phyloP scores from a whole-genome alignment of 176 grass and related monocot species.

The Thalia dealbata region DNA sequence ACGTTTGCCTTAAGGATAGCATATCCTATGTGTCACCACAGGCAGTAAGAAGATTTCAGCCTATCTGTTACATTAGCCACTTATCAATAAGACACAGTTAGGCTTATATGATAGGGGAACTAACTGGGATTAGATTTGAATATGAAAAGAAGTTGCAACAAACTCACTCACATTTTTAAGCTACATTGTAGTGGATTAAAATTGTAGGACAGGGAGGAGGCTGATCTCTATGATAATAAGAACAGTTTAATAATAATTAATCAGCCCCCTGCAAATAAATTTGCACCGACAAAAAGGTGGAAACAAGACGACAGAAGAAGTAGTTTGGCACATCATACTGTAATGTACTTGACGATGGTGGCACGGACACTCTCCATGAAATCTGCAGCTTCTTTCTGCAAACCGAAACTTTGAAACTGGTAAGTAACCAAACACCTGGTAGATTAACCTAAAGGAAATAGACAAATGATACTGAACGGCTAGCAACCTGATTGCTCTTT shows the following conservation, averaged over 20 bases:
- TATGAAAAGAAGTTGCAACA: too few relatives aligned
- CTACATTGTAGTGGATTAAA: too few relatives aligned
- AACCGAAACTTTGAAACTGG: not conserved
- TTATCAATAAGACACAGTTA: too few relatives aligned
- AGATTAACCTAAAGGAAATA: not conserved
- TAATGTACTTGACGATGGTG: conserved; percentile 80
- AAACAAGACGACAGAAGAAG: not conserved
- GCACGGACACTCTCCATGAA: conserved; percentile 77
- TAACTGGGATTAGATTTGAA: too few relatives aligned
- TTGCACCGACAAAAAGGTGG: too few relatives aligned
- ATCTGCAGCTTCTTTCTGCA: conserved; percentile 76
- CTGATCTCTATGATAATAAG: not conserved
- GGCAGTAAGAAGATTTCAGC: too few relatives aligned
- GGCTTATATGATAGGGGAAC: too few relatives aligned
- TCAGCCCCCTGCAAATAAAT: not conserved
- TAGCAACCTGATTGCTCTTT: conserved; percentile 48
- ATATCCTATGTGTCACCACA: too few relatives aligned
- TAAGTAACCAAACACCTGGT: not conserved
- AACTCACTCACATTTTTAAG: too few relatives aligned
- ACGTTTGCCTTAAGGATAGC: too few relatives aligned
- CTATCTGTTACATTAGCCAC: too few relatives aligned
- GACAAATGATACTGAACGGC: not conserved
- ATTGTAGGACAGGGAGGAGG: too few relatives aligned
- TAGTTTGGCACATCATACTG: conserved; percentile 25
- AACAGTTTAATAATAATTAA: not conserved